These are phyloP conservation scores for Boletus fagicola DNA, from an alignment of 768 basidiomycete species.

Conservation along the genomic window DNA sequence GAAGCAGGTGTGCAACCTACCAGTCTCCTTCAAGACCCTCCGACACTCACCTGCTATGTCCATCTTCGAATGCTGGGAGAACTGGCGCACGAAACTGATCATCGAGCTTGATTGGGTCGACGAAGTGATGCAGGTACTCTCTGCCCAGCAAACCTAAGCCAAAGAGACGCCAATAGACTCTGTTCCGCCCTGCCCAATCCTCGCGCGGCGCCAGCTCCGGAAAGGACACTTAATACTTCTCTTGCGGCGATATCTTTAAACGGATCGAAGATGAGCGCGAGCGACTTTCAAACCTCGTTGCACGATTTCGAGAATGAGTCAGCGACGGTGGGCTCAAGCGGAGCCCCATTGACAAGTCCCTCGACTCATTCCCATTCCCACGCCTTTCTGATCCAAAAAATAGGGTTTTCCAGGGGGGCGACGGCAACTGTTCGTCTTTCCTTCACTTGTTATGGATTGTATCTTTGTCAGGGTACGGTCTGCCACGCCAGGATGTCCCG, in stretches of 20 bases:
- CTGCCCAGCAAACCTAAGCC: constrained; percentile 40
- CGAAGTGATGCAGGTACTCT: constrained; percentile 58
- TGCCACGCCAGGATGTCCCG: too few species aligned
- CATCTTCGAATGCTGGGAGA: constrained; percentile 69
- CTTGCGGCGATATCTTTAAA: too few species aligned
- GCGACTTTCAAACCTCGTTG: constrained; percentile 56
- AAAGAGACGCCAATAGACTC: constrained; percentile 15
- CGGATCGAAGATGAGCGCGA: constrained; percentile 78
- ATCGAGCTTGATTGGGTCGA: constrained; percentile 79
- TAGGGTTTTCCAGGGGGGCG: too few species aligned
- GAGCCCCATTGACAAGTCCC: constrained; percentile 48
- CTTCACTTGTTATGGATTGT: too few species aligned
- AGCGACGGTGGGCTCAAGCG: constrained; percentile 89
- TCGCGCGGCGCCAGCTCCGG: background rate
- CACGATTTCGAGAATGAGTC: constrained; percentile 85
- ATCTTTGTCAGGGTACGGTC: too few species aligned
- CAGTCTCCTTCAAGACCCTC: too few species aligned
- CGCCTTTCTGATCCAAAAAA: too few species aligned
- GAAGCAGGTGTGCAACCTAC: too few species aligned
- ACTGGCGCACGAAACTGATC: constrained; percentile 82
- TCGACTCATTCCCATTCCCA: too few species aligned
- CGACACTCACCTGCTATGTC: too few species aligned
- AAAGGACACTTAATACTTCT: background rate
- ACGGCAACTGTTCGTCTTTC: too few species aligned
- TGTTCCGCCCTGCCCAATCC: constrained; percentile 13